These are phyloP conservation scores for Cicer chorassanicum DNA, from an alignment of 306 rosid genomes.

Conservation along the genomic window DNA sequence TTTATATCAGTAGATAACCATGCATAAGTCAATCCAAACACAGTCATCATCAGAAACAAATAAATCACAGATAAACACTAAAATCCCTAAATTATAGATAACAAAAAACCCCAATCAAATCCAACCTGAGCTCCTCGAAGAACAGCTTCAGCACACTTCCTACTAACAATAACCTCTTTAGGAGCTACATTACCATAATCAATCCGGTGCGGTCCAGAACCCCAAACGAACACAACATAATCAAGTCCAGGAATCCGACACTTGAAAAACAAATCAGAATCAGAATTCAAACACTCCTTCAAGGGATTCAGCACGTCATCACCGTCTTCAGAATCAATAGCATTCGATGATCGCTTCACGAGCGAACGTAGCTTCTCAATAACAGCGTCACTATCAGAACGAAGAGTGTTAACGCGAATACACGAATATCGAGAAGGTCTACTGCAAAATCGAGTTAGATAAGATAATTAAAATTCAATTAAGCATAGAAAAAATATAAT, in stretches of 20 bases:
- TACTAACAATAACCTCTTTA: slow-evolving; percentile 85
- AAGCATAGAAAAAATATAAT: background rate
- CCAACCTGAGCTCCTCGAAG: slow-evolving; percentile 95
- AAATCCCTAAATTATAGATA: background rate
- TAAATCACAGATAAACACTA: background rate
- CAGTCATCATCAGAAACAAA: slow-evolving; percentile 30
- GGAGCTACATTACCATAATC: slow-evolving; percentile 68
- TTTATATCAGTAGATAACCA: no score
- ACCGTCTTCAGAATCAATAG: background rate
- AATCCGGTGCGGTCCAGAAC: slow-evolving; percentile 81
- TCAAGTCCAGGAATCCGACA: slow-evolving; percentile 76
- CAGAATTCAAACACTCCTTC: slow-evolving; percentile 39
- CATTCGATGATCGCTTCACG: slow-evolving; percentile 43
- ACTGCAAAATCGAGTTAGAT: slow-evolving; percentile 48
- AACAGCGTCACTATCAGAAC: slow-evolving; percentile 64
- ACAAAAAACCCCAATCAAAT: background rate
- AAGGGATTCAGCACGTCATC: slow-evolving; percentile 40
- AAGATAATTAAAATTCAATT: background rate
- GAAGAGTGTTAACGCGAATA: slow-evolving; percentile 75
- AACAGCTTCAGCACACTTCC: slow-evolving; percentile 98
- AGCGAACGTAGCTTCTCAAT: slow-evolving; percentile 57
- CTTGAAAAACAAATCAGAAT: slow-evolving; percentile 50
- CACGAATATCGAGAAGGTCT: slow-evolving; percentile 92
- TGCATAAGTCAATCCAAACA: no score
- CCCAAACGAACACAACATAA: slow-evolving; percentile 79